Base-by-base conservation (phyloP, 2,329 filamentous ascomycete genomes). In the Arthrobotrys musiformis region DNA sequence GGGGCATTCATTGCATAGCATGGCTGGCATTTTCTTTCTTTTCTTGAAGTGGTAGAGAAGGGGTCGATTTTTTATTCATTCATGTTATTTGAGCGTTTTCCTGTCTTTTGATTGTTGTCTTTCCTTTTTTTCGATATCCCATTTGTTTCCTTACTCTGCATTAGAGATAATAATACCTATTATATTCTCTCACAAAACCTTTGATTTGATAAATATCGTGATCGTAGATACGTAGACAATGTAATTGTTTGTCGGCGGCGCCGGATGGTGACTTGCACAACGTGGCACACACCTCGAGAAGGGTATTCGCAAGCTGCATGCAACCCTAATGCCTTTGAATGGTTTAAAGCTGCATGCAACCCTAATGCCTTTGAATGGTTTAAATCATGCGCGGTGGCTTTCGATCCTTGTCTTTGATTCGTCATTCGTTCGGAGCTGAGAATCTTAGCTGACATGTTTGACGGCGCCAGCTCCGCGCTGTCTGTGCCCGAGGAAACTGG, bases 1-100 rank as follows among this genome's bases (percentile, higher is more conserved):
- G 82, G 79, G 69, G 82, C 66, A 68, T 79, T 26, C 52, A 48
- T 64, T 79, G 56, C 63, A 67, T 74, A 58, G 54, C 54, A 58
- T 62, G 70, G 30, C 61, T 64, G 26, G 60, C 56, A 22, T 58
- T 67, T 44, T 78, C 64, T 46, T 79, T 68, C 54, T 52, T 42
- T 37, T 70, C 52, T 62, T 52, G 44, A 37, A 46, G 54, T 17
- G 54, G 54, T 40, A 58, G 33, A 40, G 30, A 35, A 33, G 19
- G 17, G 28, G 40, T 67, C 13, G 2, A 40, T 40, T 54, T 56
- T 62, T 67, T 50, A 44, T 8, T 60, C n/a, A 22, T 62, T 56
- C 24, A 67, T 68, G 63, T 69, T 68, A 30, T 58, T 75, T 69
- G 63, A 75, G 70, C 70, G 70, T 62, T 35, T 42, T 54, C 52